phyloP scores from a whole-genome alignment of 1,284 basidiomycete species.

The Leccinum subatratum region DNA sequence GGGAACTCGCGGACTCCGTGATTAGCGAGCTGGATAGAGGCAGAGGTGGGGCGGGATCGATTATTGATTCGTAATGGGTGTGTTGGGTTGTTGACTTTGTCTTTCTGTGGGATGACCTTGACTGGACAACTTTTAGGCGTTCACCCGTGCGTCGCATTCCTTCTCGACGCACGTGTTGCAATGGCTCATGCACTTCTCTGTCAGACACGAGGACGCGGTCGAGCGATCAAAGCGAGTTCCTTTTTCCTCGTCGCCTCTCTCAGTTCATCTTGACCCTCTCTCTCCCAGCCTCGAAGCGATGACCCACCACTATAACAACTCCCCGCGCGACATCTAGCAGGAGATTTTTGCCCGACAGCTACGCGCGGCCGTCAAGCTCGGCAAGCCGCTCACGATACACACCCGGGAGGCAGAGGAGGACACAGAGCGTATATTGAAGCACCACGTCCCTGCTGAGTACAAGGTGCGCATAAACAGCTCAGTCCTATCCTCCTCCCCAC shows the following conservation, averaged over 20 bases:
- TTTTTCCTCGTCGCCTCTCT: neutral
- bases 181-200: neutral
- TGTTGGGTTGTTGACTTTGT: slow-evolving; percentile 27
- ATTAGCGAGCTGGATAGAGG: slow-evolving; percentile 42
- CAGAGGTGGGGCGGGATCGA: slow-evolving; percentile 58
- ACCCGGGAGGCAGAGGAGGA: slow-evolving; percentile 78
- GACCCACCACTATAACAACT: slow-evolving; percentile 72
- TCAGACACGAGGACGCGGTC: slow-evolving; percentile 66
- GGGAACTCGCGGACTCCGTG: slow-evolving; percentile 69
- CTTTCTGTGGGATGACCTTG: neutral
- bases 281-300: slow-evolving; percentile 61
- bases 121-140: slow-evolving; percentile 44
- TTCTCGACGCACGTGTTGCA: too few species aligned
- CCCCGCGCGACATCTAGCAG: slow-evolving; percentile 63
- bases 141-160: slow-evolving; percentile 58
- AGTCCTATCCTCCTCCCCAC: neutral
- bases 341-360: slow-evolving; percentile 65
- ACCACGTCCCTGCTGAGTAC: slow-evolving; percentile 64
- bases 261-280: neutral
- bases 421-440: slow-evolving; percentile 70
- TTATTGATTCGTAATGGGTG: slow-evolving; percentile 76
- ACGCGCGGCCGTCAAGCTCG: slow-evolving; percentile 56
- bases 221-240: slow-evolving; percentile 61
- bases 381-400: slow-evolving; percentile 74
- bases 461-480: slow-evolving; percentile 39